Percentiles rank a stretch among this genome's conserved stretches.
phyloP scores from a whole-genome alignment of 306 rosid genomes.

The Cercis canadensis region DNA sequence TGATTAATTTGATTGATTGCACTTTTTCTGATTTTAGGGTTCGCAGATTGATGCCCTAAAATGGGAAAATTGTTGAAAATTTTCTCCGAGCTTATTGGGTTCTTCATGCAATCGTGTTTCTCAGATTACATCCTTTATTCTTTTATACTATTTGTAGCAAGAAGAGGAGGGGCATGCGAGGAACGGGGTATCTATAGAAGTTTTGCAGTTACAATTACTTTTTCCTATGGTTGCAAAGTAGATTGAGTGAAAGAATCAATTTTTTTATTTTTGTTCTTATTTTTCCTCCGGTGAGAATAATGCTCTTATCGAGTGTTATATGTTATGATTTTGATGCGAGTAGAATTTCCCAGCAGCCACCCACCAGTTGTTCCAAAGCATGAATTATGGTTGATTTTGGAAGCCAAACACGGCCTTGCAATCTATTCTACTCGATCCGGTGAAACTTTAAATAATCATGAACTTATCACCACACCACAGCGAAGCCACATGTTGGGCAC shows the following conservation, averaged over 20 bases:
- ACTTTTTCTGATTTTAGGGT: slow-evolving; percentile 27
- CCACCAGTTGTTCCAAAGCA: too few species aligned
- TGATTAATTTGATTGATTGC: background rate
- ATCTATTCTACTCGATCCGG: background rate
- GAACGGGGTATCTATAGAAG: background rate
- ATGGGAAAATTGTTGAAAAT: background rate
- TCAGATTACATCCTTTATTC: too few species aligned
- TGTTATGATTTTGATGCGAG: too few species aligned
- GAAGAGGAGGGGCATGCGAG: background rate
- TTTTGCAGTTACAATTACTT: too few species aligned
- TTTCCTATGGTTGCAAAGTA: background rate
- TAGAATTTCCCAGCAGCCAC: too few species aligned
- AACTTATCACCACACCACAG: too few species aligned
- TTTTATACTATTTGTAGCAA: background rate
- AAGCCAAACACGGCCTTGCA: background rate
- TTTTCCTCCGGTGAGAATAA: background rate
- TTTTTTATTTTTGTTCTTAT: background rate
- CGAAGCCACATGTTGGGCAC: too few species aligned
- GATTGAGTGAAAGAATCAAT: background rate
- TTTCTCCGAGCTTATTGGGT: background rate
- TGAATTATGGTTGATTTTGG: too few species aligned
- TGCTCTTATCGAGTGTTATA: background rate
- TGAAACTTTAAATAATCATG: background rate
- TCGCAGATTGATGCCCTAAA: background rate
- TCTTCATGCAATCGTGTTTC: background rate